Percentiles rank a stretch among this genome's conserved stretches.
Conservation (phyloP, 768 basidiomycete species). For the Boletales sp. region DNA sequence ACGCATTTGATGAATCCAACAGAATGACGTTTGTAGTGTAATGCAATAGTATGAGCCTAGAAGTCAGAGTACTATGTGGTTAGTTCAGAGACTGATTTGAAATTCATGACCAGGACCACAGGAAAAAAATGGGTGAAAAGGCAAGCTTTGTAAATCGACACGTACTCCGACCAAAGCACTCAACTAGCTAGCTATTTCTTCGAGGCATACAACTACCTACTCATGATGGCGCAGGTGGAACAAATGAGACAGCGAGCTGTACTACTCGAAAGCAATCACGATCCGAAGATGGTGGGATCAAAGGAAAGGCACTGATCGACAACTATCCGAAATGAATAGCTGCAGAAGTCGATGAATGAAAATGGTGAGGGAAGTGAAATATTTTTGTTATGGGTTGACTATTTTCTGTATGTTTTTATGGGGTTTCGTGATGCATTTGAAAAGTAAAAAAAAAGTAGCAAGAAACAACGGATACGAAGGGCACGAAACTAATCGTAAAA, state of each 20-base stretch:
- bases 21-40: conserved; percentile 4
- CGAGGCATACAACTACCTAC: conserved; percentile 43
- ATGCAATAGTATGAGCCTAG: background rate
- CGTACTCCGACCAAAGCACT: conserved; percentile 22
- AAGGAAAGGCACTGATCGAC: conserved; percentile 1
- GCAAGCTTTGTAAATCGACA: too few species aligned
- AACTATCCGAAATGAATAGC: conserved; percentile 16
- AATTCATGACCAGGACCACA: too few species aligned
- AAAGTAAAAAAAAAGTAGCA: conserved; percentile 36
- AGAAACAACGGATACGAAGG: conserved; percentile 34
- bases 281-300: conserved; percentile 4
- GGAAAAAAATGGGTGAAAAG: too few species aligned
- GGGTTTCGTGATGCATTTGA: conserved; percentile 30
- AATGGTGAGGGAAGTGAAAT: conserved; percentile 32
- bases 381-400: conserved; percentile 45
- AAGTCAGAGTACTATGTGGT: background rate
- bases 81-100: background rate
- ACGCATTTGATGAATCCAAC: conserved; percentile 40
- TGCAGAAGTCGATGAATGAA: conserved; percentile 24
- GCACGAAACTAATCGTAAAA: conserved; percentile 37
- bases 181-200: conserved; percentile 7
- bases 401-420: conserved; percentile 38
- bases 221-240: conserved; percentile 29
- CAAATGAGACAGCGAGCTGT: conserved; percentile 21
- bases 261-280: conserved; percentile 24